phyloP scores from a whole-genome alignment of 164 flowering plant genomes.

The Protea cynaroides region DNA sequence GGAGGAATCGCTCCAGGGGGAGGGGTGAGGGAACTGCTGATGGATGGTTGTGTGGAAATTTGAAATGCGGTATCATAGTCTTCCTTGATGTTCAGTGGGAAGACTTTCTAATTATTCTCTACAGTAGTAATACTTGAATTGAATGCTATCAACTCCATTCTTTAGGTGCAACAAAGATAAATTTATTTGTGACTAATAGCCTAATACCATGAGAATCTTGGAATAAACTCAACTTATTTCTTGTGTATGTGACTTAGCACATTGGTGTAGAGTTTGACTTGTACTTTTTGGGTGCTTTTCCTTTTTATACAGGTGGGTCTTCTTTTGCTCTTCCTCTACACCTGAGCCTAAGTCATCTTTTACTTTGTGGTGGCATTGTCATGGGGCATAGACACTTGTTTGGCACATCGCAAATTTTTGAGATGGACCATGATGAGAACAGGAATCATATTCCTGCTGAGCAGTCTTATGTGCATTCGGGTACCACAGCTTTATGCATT shows the following conservation, averaged over 20 bases:
- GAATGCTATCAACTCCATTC: too few species aligned
- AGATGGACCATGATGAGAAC: constrained; percentile 41
- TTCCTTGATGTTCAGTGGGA: too few species aligned
- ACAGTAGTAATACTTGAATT: too few species aligned
- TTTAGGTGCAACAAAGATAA: too few species aligned
- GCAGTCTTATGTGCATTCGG: constrained; percentile 34
- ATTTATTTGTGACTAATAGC: background rate
- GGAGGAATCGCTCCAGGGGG: too few species aligned
- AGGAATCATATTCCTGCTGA: constrained; percentile 37
- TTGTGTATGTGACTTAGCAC: background rate
- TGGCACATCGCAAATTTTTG: constrained; percentile 40
- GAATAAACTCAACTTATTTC: background rate
- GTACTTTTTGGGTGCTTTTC: background rate
- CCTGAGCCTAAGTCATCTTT: background rate
- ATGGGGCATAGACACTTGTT: constrained; percentile 66
- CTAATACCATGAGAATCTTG: too few species aligned
- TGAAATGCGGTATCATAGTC: too few species aligned
- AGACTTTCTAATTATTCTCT: too few species aligned
- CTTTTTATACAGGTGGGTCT: constrained; percentile 24
- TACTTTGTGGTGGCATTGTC: constrained; percentile 5
- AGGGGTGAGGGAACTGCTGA: too few species aligned
- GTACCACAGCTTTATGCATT: constrained; percentile 23
- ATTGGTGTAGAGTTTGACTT: background rate
- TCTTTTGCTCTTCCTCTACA: background rate
- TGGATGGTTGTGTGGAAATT: too few species aligned